Conservation (phyloP, 768 basidiomycete genomes). For the Boletus rubropictus region DNA sequence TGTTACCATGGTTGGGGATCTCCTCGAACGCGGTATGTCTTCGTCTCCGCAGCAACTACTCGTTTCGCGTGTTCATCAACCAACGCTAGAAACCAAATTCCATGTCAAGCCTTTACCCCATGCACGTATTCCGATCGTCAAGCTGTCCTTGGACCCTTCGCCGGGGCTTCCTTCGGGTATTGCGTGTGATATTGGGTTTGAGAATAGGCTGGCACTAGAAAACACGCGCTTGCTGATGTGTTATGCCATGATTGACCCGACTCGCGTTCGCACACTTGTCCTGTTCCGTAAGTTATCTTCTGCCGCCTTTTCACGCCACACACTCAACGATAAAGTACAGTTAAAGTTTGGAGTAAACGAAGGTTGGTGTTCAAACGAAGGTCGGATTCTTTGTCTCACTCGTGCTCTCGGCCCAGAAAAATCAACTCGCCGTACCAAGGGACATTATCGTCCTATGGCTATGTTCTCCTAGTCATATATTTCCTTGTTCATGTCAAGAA, state of each 20-base stretch:
- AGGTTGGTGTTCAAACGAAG: conserved; percentile 40
- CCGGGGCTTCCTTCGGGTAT: conserved; percentile 80
- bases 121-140: conserved; percentile 98
- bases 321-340: conserved; percentile 37
- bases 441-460: conserved; percentile 94
- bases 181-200: conserved; percentile 97
- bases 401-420: conserved; percentile 49
- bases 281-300: conserved; percentile 77
- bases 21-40: conserved; percentile 83
- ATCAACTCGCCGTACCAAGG: conserved; percentile 98
- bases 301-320: conserved; percentile 1
- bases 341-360: conserved; percentile 99
- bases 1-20: conserved; percentile 88
- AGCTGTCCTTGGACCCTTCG: conserved; percentile 86
- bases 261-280: conserved; percentile 88
- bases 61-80: conserved; percentile 11
- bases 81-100: conserved; percentile 80
- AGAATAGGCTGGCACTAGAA: conserved; percentile 93
- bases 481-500: conserved; percentile 97
- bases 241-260: conserved; percentile 95
- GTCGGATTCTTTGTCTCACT: background rate
- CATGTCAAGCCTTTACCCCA: conserved; percentile 94
- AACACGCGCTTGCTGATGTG: conserved; percentile 95
- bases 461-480: conserved; percentile 96
- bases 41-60: conserved; percentile 1